These are phyloP conservation scores for Apiospora pterosperma DNA, from an alignment of 2,329 filamentous ascomycete species.

Conservation along the genomic window DNA sequence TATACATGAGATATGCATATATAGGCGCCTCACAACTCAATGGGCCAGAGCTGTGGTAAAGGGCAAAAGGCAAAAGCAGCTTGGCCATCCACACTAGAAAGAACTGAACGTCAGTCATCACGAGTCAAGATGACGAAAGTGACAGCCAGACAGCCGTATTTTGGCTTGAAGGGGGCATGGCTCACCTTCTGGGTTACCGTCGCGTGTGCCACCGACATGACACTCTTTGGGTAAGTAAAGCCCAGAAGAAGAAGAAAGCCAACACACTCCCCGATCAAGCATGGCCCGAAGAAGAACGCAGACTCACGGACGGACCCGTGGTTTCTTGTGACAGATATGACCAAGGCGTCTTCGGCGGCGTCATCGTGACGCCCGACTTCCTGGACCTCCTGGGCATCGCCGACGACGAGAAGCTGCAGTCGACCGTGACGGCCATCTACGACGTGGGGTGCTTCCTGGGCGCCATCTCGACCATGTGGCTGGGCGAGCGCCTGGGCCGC, in stretches of 20 bases:
- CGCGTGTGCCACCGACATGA: conserved; percentile 23
- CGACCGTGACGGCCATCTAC: conserved; percentile 55
- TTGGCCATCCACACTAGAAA: not conserved
- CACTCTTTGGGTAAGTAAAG: conserved; percentile 19
- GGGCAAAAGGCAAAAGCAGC: not conserved
- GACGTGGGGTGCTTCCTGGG: conserved; percentile 60
- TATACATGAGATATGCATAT: not conserved
- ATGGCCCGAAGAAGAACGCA: not conserved
- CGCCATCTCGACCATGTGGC: conserved; percentile 26
- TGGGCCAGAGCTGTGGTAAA: not conserved
- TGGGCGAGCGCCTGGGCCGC: conserved; percentile 31
- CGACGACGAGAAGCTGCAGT: conserved; percentile 19
- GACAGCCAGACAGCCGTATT: conserved; percentile 11
- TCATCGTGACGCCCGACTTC: conserved; percentile 50
- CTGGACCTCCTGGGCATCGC: conserved; percentile 40
- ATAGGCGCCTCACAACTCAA: not conserved
- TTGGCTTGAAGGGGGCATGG: conserved; percentile 19
- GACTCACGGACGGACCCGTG: not conserved
- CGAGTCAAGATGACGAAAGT: conserved; percentile 8
- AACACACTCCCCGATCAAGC: too few relatives aligned
- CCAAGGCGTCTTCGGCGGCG: conserved; percentile 52
- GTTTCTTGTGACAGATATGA: conserved; percentile 27
- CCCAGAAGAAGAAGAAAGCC: too few relatives aligned
- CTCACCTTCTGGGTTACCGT: conserved; percentile 22
- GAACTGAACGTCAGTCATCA: not conserved